phyloP scores from a whole-genome alignment of 768 basidiomycete species.

The Austroboletus eburneus region DNA sequence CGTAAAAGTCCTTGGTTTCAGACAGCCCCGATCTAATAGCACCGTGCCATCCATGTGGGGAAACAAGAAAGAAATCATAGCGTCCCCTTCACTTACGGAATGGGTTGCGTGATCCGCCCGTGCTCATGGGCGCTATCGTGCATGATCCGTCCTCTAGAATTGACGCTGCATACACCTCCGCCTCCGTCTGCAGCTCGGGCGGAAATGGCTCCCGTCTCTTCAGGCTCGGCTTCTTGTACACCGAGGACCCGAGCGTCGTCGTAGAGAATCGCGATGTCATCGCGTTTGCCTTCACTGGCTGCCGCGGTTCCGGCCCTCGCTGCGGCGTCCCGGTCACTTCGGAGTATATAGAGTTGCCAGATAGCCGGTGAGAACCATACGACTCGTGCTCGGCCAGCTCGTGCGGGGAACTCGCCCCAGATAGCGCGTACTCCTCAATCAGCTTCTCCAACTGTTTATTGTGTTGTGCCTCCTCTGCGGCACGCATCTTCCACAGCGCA shows the following conservation, averaged over 20 bases:
- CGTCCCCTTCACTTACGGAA: slow-evolving; percentile 43
- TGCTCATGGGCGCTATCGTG: slow-evolving; percentile 40
- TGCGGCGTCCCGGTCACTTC: slow-evolving; percentile 63
- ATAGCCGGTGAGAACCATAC: slow-evolving; percentile 34
- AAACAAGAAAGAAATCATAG: slow-evolving; percentile 9
- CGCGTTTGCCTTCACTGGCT: slow-evolving; percentile 53
- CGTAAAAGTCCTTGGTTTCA: background rate
- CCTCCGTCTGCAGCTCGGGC: slow-evolving; percentile 44
- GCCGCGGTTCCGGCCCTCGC: slow-evolving; percentile 64
- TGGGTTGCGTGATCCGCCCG: slow-evolving; percentile 51
- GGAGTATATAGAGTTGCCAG: slow-evolving; percentile 60
- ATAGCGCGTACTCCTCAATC: slow-evolving; percentile 44
- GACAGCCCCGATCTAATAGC: slow-evolving; percentile 14
- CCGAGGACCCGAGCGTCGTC: slow-evolving; percentile 40
- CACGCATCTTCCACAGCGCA: slow-evolving; percentile 46
- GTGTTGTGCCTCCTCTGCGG: slow-evolving; percentile 48
- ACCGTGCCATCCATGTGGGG: slow-evolving; percentile 25
- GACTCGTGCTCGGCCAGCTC: slow-evolving; percentile 22
- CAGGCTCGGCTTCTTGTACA: slow-evolving; percentile 29
- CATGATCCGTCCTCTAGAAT: slow-evolving; percentile 41
- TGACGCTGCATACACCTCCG: slow-evolving; percentile 54
- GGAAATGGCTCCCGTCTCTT: slow-evolving; percentile 25
- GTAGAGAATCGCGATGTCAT: slow-evolving; percentile 47
- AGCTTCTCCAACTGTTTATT: slow-evolving; percentile 50
- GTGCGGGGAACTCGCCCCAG: slow-evolving; percentile 37